Evolutionary conservation across 345 rosid species (phyloP), one percentile per base, ranked within the genome.

Genomic region (Limnanthes douglasii): DNA sequence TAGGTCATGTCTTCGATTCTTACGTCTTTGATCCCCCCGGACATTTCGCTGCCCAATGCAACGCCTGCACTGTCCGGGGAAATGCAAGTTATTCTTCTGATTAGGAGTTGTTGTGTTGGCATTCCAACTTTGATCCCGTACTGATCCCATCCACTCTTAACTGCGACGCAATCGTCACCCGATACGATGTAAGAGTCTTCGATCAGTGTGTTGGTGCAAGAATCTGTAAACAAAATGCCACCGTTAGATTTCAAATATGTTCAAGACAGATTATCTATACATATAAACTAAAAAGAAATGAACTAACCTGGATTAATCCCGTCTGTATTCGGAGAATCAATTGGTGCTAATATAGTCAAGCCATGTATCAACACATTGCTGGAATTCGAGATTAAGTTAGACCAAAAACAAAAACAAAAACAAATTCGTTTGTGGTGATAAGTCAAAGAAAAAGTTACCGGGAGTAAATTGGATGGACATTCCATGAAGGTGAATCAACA

Each of bases 1-100:
- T 70, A 71, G 3, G 59, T 57, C 5, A 66, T 50, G 39, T 65
- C 74, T 34, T 84, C 93, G 9, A 38, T 59, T 34, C 93, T 58
- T 4, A 76, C 69, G 32, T 84, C 64, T 31, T 48, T 45, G 31
- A 85, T 71, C 28, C 88, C 88, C 2, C 96, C 93, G 0, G 96
- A 79, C 85, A 84, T 76, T 37, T 85, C 96, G 17, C 88, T 84
- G 15, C 95, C 95, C 1, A 79, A 65, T 3, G 95, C 95, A 13
- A 79, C 57, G 28, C 74, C 41, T 8, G 88, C 95, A 15, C 95
- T 79, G 32, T 73, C 51, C 0, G 88, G 95, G n/a, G 95, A 84
- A 49, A 79, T 62, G 60, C 93, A 76, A 29, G 77, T 73, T 11
- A 85, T 49, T 34, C 77, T 37, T 50, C 85, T 56, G 41, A 79